A percentile compares a stretch with the other conserved stretches of the same genome.
Evolutionary conservation across 225 moss, liverwort and hornwort species (phyloP).

Genomic region (Physcomitrium patens): DNA sequence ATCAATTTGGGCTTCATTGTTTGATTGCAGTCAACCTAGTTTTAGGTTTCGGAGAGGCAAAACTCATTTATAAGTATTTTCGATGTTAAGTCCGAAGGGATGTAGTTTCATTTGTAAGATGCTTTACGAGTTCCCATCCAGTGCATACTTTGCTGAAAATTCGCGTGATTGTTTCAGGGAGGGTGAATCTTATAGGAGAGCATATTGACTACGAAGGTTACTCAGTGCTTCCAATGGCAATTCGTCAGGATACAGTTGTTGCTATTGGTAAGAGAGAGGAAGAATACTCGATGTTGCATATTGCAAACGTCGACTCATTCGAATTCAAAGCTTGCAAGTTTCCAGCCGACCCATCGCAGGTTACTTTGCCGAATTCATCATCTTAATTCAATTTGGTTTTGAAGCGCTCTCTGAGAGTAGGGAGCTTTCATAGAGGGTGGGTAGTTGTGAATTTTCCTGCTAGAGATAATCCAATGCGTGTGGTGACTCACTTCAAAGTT

Average conservation of each 20-base stretch:
- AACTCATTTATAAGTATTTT: too few species aligned
- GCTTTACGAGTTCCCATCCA: too few species aligned
- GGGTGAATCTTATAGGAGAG: conserved; percentile 97
- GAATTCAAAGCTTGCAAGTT: conserved; percentile 67
- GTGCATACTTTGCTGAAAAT: too few species aligned
- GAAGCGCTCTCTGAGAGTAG: not conserved
- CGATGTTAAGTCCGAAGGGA: too few species aligned
- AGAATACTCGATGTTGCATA: conserved; percentile 49
- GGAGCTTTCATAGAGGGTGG: not conserved
- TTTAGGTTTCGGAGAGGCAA: too few species aligned
- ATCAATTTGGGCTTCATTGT: too few species aligned
- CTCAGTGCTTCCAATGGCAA: conserved; percentile 97
- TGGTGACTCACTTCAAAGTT: not conserved
- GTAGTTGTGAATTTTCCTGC: too few species aligned
- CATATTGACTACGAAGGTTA: conserved; percentile 99
- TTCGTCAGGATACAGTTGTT: conserved; percentile 89
- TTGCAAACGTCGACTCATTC: conserved; percentile 63
- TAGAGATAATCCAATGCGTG: too few species aligned
- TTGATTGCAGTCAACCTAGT: too few species aligned
- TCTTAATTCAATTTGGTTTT: conserved; percentile 8
- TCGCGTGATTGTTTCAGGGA: conserved; percentile 54
- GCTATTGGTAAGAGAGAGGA: conserved; percentile 67
- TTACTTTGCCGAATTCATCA: conserved; percentile 26
- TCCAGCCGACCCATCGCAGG: conserved; percentile 80
- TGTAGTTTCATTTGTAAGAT: too few species aligned